phyloP scores from a whole-genome alignment of 345 rosid species.

The Cardamine chenopodiifolia region DNA sequence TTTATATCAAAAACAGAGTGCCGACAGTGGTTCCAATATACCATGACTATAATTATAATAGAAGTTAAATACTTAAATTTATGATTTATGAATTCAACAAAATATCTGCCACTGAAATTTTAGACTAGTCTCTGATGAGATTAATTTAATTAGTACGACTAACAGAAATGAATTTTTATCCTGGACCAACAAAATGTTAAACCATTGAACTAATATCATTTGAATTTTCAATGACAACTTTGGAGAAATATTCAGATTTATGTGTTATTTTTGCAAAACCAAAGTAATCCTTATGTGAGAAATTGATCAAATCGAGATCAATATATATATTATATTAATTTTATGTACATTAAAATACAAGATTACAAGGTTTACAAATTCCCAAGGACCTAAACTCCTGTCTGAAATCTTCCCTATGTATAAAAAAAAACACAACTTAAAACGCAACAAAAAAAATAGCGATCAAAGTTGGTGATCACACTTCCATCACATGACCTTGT shows the following conservation, averaged over 20 bases:
- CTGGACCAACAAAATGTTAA: neutral
- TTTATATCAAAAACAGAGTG: neutral
- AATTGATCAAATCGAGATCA: constrained; percentile 5
- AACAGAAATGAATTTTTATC: too few species aligned
- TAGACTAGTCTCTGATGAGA: too few species aligned
- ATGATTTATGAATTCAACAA: neutral
- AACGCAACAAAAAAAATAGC: constrained; percentile 30
- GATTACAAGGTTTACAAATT: constrained; percentile 39
- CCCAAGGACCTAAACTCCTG: constrained; percentile 27
- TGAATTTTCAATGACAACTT: too few species aligned
- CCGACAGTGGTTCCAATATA: constrained; percentile 16
- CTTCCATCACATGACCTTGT: constrained; percentile 35
- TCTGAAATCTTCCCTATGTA: constrained; percentile 22
- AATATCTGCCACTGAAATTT: neutral
- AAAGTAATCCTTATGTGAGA: neutral
- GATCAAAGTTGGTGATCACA: constrained; percentile 36
- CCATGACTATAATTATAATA: neutral
- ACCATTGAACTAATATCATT: neutral
- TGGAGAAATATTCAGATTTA: neutral
- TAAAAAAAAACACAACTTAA: constrained; percentile 1
- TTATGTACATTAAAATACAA: constrained; percentile 37
- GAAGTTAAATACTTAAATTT: too few species aligned
- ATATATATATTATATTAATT: constrained; percentile 9
- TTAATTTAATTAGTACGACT: too few species aligned
- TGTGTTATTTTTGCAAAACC: neutral